These are phyloP conservation scores for Eragrostis tef DNA, from an alignment of 202 grass and related monocot species.

Conservation along the genomic window DNA sequence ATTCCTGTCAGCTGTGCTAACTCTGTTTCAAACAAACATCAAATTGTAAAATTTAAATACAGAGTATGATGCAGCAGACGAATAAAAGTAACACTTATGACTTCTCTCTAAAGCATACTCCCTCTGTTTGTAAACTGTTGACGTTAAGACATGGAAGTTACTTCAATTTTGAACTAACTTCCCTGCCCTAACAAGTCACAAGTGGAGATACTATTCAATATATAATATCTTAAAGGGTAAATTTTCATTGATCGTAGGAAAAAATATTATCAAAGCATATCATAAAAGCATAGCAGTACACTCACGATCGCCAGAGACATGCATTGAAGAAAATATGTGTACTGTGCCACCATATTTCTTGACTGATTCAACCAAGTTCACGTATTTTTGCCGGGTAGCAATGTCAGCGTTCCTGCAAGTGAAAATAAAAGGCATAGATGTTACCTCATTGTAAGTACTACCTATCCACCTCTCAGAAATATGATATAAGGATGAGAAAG, in stretches of 20 bases:
- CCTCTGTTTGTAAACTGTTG: neutral
- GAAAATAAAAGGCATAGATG: conserved; percentile 25
- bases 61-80: neutral
- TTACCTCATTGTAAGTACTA: conserved; percentile 3
- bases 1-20: conserved; percentile 82
- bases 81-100: neutral
- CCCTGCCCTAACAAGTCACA: neutral
- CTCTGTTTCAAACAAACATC: conserved; percentile 58
- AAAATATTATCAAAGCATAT: neutral
- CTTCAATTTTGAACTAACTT: too few species aligned
- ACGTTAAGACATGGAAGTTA: too few species aligned
- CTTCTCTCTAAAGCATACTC: conserved; percentile 6
- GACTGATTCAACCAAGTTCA: conserved; percentile 74
- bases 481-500: neutral
- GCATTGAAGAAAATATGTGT: conserved; percentile 95
- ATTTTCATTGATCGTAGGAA: neutral
- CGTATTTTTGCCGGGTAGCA: conserved; percentile 69
- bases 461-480: neutral
- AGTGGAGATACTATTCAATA: neutral
- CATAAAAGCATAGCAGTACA: neutral
- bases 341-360: conserved; percentile 76
- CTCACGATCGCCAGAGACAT: conserved; percentile 93
- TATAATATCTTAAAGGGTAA: neutral
- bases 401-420: conserved; percentile 75
- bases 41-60: conserved; percentile 38